Percentiles rank a stretch among this genome's conserved stretches.
phyloP scores from a whole-genome alignment of 2,329 filamentous ascomycete species.

The Aspergillus clavatus region DNA sequence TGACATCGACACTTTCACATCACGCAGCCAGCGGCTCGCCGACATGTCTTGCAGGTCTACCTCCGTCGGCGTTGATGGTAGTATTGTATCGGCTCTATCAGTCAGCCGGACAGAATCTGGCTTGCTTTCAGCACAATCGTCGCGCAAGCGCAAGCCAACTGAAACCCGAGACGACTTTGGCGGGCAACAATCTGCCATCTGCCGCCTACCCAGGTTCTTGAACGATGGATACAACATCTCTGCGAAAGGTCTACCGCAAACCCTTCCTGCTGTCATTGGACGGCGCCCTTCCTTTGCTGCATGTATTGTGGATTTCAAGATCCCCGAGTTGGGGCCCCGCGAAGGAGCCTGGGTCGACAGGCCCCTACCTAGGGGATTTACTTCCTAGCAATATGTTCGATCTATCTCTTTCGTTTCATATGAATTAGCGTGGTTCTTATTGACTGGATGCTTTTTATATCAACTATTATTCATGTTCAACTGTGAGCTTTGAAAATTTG shows the following conservation, averaged over 20 bases:
- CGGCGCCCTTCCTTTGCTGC: constrained; percentile 32
- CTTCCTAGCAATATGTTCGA: no score
- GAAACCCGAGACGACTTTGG: constrained; percentile 20
- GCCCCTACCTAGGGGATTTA: background rate
- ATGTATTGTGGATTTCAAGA: constrained; percentile 35
- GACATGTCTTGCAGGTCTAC: constrained; percentile 22
- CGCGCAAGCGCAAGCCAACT: constrained; percentile 26
- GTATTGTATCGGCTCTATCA: constrained; percentile 16
- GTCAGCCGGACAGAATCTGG: constrained; percentile 13
- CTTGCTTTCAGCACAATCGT: constrained; percentile 5
- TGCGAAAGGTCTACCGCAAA: background rate
- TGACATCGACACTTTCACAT: constrained; percentile 39
- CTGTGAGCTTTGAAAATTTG: no score
- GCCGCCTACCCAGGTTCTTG: constrained; percentile 6
- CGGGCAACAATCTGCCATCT: constrained; percentile 19
- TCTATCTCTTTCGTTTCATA: background rate
- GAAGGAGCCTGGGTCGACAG: constrained; percentile 20
- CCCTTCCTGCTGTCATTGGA: constrained; percentile 1
- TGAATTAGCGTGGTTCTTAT: background rate
- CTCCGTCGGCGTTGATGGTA: constrained; percentile 24
- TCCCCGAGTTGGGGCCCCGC: constrained; percentile 25
- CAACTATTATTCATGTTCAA: no score
- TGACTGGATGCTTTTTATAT: no score
- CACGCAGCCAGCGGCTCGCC: constrained; percentile 6
- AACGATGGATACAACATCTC: constrained; percentile 7